Conservation (phyloP, 768 basidiomycete genomes). For the Lyophyllum semitale region DNA sequence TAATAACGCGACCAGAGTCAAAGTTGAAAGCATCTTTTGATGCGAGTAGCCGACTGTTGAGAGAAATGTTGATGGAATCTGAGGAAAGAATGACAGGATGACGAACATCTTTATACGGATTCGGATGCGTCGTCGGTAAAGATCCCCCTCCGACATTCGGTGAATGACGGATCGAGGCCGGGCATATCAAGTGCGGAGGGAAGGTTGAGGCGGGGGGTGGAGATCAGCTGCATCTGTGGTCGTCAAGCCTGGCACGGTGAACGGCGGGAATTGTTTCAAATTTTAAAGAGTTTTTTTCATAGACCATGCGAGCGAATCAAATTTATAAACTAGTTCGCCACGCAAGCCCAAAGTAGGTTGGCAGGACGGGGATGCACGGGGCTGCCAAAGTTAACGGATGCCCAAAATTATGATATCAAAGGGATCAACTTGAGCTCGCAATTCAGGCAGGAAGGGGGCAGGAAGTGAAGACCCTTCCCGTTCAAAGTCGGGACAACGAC, state of each 20-base stretch:
- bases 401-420: no score
- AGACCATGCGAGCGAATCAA: no score
- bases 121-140: not conserved
- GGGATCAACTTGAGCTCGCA: no score
- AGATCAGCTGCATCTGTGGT: not conserved
- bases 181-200: not conserved
- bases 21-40: not conserved
- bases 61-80: not conserved
- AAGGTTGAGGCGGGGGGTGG: not conserved
- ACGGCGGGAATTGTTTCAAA: no score
- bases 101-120: conserved; percentile 7
- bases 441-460: no score
- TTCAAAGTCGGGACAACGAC: no score
- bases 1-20: not conserved
- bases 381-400: no score
- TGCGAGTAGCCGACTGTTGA: not conserved
- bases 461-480: no score
- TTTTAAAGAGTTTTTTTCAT: no score
- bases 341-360: no score
- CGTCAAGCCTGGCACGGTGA: not conserved
- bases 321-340: no score
- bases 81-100: not conserved
- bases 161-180: not conserved
- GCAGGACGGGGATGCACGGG: no score
- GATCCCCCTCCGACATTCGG: not conserved